Evolutionary conservation across 768 basidiomycete genomes (phyloP).

Genomic region (Hericium alpestre): DNA sequence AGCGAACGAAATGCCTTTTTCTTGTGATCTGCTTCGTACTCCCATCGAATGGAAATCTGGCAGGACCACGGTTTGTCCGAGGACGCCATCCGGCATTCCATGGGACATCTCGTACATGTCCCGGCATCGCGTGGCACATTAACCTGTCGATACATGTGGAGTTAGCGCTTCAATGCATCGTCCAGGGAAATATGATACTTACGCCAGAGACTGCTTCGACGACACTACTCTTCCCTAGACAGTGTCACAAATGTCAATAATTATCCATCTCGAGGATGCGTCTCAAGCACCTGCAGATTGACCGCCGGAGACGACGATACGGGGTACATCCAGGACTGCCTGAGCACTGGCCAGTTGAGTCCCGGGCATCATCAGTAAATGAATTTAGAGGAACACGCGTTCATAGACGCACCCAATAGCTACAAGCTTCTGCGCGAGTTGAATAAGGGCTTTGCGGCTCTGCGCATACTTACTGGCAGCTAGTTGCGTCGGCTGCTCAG

Average conservation of each 20-base stretch:
- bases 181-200: too few relatives aligned
- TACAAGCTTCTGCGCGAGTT: slow-evolving; percentile 8
- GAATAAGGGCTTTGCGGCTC: slow-evolving; percentile 6
- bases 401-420: slow-evolving; percentile 18
- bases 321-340: slow-evolving; percentile 35
- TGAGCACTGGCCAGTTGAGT: slow-evolving; percentile 23
- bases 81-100: slow-evolving; percentile 5
- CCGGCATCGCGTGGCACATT: slow-evolving; percentile 35
- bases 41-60: slow-evolving; percentile 33
- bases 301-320: slow-evolving; percentile 35
- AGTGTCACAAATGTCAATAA: background rate
- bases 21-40: slow-evolving; percentile 24
- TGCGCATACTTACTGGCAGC: slow-evolving; percentile 7
- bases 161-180: background rate
- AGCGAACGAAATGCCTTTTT: background rate
- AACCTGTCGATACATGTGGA: slow-evolving; percentile 18
- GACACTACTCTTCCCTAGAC: slow-evolving; percentile 3
- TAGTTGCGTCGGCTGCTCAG: background rate
- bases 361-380: too few relatives aligned
- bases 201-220: background rate
- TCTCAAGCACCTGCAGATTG: slow-evolving; percentile 8
- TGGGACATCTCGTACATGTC: slow-evolving; percentile 24
- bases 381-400: too few relatives aligned
- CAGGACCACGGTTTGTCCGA: slow-evolving; percentile 15
- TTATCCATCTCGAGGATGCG: background rate